These are phyloP conservation scores for Thalassia testudinum DNA, from an alignment of 116 monocot genomes.

Conservation along the genomic window DNA sequence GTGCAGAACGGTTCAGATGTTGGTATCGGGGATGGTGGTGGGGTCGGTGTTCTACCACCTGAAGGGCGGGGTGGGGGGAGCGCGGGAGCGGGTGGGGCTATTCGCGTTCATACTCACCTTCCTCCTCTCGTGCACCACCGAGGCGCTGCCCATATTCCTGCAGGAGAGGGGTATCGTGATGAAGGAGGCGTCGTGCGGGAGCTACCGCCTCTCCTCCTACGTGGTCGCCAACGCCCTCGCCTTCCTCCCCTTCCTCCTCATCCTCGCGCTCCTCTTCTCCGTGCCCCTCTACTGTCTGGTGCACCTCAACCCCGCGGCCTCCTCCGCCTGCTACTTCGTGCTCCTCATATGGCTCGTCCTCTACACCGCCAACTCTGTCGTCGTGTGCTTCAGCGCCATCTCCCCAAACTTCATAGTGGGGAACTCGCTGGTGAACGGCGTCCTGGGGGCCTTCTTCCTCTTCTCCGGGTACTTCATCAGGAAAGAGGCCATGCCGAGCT, in stretches of 20 bases:
- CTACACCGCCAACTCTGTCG: conserved; percentile 86
- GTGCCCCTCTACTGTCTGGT: too few relatives aligned
- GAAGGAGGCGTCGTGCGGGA: conserved; percentile 62
- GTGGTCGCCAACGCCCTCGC: too few relatives aligned
- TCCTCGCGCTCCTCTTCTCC: too few relatives aligned
- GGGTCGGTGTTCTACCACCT: conserved; percentile 80
- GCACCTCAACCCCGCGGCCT: conserved; percentile 16
- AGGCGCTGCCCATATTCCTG: conserved; percentile 74
- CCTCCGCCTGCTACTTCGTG: conserved; percentile 42
- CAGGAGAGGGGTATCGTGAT: conserved; percentile 70
- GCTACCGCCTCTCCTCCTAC: conserved; percentile 65
- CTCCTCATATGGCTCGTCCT: conserved; percentile 77
- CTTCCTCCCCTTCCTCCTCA: too few relatives aligned
- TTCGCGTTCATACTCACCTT: too few relatives aligned
- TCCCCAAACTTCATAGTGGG: conserved; percentile 77
- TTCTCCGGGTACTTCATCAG: conserved; percentile 91
- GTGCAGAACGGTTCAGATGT: conserved; percentile 61
- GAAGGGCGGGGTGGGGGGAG: conserved; percentile 12
- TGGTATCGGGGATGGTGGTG: conserved; percentile 49
- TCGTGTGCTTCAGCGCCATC: conserved; percentile 59
- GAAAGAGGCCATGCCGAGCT: conserved; percentile 57
- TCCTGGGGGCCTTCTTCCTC: conserved; percentile 78
- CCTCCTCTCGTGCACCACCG: conserved; percentile 78
- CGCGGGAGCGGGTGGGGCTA: conserved; percentile 57
- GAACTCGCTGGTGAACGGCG: conserved; percentile 58